Evolutionary conservation across 768 basidiomycete species (phyloP).

Genomic region (Mycena floridula): DNA sequence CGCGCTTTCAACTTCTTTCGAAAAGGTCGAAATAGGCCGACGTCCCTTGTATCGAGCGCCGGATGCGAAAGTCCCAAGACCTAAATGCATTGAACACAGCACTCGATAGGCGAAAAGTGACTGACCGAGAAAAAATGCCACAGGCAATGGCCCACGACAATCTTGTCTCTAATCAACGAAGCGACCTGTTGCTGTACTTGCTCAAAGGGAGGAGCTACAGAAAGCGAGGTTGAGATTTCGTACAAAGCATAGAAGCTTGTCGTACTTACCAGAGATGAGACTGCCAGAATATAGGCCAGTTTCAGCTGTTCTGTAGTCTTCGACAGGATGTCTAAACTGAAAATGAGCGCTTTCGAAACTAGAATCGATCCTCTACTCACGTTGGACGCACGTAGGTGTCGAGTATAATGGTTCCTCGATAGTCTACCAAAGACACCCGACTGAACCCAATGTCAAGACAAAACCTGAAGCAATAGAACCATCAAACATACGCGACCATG

Average conservation of each 20-base stretch:
- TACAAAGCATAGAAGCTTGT: background rate
- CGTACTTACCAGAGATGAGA: slow-evolving; percentile 32
- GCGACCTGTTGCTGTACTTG: slow-evolving; percentile 40
- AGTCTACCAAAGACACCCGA: slow-evolving; percentile 46
- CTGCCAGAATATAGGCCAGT: slow-evolving; percentile 38
- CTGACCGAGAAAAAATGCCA: slow-evolving; percentile 50
- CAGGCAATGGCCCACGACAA: slow-evolving; percentile 49
- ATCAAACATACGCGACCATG: slow-evolving; percentile 42
- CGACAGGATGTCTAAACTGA: slow-evolving; percentile 34
- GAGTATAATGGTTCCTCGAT: slow-evolving; percentile 35
- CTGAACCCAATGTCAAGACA: no score
- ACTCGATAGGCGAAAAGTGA: background rate
- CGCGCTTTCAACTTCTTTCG: slow-evolving; percentile 33
- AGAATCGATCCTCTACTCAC: slow-evolving; percentile 24
- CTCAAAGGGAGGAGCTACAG: slow-evolving; percentile 41
- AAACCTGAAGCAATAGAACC: background rate
- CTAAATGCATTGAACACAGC: slow-evolving; percentile 18
- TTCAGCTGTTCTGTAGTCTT: slow-evolving; percentile 37
- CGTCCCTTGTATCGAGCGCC: slow-evolving; percentile 46
- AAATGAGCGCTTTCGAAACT: background rate
- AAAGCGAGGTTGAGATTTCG: background rate
- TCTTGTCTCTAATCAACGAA: slow-evolving; percentile 35
- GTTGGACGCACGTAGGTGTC: slow-evolving; percentile 51
- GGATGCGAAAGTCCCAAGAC: slow-evolving; percentile 47
- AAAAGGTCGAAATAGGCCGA: slow-evolving; percentile 46